Conservation (phyloP, 2,329 filamentous ascomycete genomes). For the Talaromyces piceae region DNA sequence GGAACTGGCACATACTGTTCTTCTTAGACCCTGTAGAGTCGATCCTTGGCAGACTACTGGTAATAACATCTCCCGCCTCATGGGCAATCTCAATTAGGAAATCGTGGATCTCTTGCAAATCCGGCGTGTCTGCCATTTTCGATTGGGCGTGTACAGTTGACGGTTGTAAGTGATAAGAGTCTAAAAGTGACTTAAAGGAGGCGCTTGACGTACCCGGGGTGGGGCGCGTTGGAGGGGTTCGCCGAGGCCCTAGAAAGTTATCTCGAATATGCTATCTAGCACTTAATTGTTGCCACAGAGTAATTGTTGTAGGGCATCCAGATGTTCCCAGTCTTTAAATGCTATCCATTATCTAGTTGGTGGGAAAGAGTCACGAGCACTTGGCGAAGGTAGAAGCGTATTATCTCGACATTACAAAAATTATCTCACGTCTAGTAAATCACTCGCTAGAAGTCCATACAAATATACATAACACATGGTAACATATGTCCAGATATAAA, state of each 20-base stretch:
- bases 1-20: constrained; percentile 29
- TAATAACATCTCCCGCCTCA: constrained; percentile 38
- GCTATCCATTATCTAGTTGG: too few relatives aligned
- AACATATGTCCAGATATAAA: not conserved
- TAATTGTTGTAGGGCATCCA: too few relatives aligned
- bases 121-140: constrained; percentile 10
- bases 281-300: too few relatives aligned
- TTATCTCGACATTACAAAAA: too few relatives aligned
- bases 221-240: not conserved
- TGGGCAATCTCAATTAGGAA: constrained; percentile 33
- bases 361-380: too few relatives aligned
- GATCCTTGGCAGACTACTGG: constrained; percentile 32
- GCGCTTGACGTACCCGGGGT: not conserved
- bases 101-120: constrained; percentile 37
- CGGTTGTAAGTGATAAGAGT: too few relatives aligned
- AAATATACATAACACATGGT: not conserved
- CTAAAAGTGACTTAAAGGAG: too few relatives aligned
- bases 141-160: not conserved
- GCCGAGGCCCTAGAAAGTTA: too few relatives aligned
- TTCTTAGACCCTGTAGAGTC: constrained; percentile 37
- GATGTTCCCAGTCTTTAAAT: too few relatives aligned
- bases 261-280: too few relatives aligned
- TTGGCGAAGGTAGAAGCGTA: too few relatives aligned
- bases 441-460: not conserved
- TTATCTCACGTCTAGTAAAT: not conserved